Percentiles rank a stretch among this genome's conserved stretches.
Evolutionary conservation across 2,329 filamentous ascomycete genomes (phyloP).

Genomic region (Claviceps capensis): DNA sequence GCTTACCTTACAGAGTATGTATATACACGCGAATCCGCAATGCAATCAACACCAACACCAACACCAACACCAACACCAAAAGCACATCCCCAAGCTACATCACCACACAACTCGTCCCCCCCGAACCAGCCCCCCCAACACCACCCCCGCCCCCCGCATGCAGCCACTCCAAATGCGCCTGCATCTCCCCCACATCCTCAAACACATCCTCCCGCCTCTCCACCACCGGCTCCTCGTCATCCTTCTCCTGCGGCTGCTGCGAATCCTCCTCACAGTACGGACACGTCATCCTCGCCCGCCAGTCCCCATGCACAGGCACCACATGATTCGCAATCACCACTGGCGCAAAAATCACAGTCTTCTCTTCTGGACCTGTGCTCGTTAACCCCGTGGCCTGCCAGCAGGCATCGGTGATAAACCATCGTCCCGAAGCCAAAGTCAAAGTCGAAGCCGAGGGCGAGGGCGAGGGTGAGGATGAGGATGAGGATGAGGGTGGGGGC

Average conservation of each 20-base stretch:
- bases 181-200: slow-evolving; percentile 32
- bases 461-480: too few species aligned
- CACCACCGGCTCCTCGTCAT: slow-evolving; percentile 35
- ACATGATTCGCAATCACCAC: slow-evolving; percentile 45
- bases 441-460: too few species aligned
- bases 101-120: slow-evolving; percentile 27
- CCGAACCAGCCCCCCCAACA: slow-evolving; percentile 19
- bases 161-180: slow-evolving; percentile 43
- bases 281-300: slow-evolving; percentile 37
- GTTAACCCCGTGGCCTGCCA: slow-evolving; percentile 39
- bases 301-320: slow-evolving; percentile 34
- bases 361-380: slow-evolving; percentile 27
- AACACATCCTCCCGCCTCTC: slow-evolving; percentile 37
- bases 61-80: neutral
- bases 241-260: slow-evolving; percentile 26
- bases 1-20: too few species aligned
- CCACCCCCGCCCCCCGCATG: slow-evolving; percentile 27
- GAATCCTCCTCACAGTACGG: slow-evolving; percentile 43
- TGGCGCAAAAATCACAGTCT: slow-evolving; percentile 41
- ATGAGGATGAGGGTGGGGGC: too few species aligned
- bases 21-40: too few species aligned
- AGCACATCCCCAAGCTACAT: slow-evolving; percentile 22
- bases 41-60: too few species aligned
- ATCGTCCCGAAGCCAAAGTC: too few species aligned
- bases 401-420: slow-evolving; percentile 19